Conservation (phyloP, 1,284 basidiomycete species). For the Hortiboletus rubellus region DNA sequence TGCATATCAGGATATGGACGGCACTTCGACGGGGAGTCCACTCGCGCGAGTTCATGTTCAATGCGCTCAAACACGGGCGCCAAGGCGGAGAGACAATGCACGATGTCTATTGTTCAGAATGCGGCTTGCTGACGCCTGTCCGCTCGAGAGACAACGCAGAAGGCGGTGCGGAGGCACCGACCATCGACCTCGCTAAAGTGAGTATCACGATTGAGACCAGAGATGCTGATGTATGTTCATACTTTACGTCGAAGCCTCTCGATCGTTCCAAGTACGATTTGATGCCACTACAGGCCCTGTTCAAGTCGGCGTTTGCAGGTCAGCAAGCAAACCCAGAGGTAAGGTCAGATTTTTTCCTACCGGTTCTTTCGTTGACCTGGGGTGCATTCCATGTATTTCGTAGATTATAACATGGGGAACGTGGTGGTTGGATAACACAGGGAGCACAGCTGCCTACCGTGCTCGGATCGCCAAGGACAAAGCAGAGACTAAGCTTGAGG, state of each 20-base stretch:
- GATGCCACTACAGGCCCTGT: neutral
- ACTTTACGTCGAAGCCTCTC: neutral
- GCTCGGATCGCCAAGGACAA: neutral
- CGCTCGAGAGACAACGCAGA: neutral
- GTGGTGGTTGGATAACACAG: neutral
- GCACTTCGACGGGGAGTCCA: neutral
- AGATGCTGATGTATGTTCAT: neutral
- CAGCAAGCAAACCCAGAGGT: neutral
- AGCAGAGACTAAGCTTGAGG: neutral
- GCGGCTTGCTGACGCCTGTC: neutral
- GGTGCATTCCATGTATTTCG: neutral
- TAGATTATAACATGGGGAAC: neutral
- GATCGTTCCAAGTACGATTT: neutral
- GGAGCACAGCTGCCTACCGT: neutral
- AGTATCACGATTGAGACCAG: neutral
- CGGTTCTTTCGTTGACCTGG: neutral
- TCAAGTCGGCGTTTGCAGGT: neutral
- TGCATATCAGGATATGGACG: neutral
- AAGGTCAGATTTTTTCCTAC: neutral
- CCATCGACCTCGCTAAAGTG: neutral
- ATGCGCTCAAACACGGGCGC: neutral
- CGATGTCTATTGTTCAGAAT: neutral
- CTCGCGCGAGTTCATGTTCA: neutral
- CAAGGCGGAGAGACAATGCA: neutral
- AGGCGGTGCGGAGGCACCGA: neutral